A percentile compares a stretch with the other conserved stretches of the same genome.
These are phyloP conservation scores for Purshia tridentata DNA, from an alignment of 306 rosid genomes.

Conservation along the genomic window DNA sequence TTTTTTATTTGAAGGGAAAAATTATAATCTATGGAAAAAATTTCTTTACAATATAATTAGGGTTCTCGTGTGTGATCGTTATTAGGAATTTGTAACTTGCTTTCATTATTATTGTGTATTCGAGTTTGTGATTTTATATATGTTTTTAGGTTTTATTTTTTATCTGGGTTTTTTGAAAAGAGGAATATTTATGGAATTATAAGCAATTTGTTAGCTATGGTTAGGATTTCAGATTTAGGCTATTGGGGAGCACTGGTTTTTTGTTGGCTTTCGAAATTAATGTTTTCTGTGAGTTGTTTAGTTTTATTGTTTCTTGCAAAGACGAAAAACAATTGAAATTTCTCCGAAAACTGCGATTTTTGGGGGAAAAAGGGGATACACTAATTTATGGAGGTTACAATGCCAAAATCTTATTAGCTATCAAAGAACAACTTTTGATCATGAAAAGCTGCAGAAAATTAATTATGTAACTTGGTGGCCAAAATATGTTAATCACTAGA, in stretches of 20 bases:
- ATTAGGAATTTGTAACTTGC: neutral
- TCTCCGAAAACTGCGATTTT: neutral
- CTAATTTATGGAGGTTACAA: neutral
- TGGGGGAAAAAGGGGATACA: no score
- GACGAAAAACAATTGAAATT: neutral
- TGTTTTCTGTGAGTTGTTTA: no score
- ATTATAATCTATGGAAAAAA: neutral
- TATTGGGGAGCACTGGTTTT: neutral
- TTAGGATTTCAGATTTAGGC: neutral
- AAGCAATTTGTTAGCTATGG: neutral
- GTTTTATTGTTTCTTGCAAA: neutral
- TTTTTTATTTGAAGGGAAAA: neutral
- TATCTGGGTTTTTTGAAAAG: neutral
- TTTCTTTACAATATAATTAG: neutral
- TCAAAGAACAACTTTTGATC: neutral
- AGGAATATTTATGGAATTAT: neutral
- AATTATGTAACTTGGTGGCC: neutral
- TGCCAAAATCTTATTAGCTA: neutral
- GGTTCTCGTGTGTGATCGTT: neutral
- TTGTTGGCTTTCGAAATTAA: neutral
- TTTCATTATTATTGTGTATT: neutral
- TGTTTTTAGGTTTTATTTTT: neutral
- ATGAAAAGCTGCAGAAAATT: neutral
- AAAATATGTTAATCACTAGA: neutral
- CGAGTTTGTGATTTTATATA: neutral